These are phyloP conservation scores for Musa beccarii DNA, from an alignment of 176 grass and related monocot genomes.

Conservation along the genomic window DNA sequence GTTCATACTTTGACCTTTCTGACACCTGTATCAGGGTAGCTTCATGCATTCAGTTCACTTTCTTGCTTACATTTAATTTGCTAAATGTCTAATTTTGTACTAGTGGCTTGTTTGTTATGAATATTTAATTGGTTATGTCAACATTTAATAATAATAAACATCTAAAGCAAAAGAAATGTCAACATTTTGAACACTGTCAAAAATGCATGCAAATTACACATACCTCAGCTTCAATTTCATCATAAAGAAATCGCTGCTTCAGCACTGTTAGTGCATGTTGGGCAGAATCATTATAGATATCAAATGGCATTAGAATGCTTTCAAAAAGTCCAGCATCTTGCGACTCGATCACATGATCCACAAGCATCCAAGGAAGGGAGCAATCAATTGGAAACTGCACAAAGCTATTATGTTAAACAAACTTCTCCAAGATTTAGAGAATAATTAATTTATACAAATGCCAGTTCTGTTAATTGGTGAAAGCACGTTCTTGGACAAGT, in stretches of 20 bases:
- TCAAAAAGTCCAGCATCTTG: conserved; percentile 94
- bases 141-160: background rate
- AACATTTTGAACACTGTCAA: background rate
- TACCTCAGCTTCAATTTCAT: conserved; percentile 99
- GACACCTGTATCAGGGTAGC: too few relatives aligned
- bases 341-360: conserved; percentile 73
- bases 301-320: conserved; percentile 97
- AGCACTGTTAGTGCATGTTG: conserved; percentile 86
- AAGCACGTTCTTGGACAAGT: background rate
- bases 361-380: conserved; percentile 96
- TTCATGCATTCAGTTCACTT: too few relatives aligned
- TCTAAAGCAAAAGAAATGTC: background rate
- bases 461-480: background rate
- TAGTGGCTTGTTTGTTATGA: too few relatives aligned
- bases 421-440: background rate
- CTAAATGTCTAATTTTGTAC: too few relatives aligned
- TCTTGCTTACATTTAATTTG: too few relatives aligned
- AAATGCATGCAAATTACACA: background rate
- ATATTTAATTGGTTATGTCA: too few relatives aligned
- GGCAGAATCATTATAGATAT: conserved; percentile 98
- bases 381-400: conserved; percentile 94
- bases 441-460: background rate
- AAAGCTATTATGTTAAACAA: background rate
- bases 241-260: conserved; percentile 97
- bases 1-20: too few relatives aligned